Evolutionary conservation across 208 protist genomes (phyloP).

Genomic region (Leishmania turanica): DNA sequence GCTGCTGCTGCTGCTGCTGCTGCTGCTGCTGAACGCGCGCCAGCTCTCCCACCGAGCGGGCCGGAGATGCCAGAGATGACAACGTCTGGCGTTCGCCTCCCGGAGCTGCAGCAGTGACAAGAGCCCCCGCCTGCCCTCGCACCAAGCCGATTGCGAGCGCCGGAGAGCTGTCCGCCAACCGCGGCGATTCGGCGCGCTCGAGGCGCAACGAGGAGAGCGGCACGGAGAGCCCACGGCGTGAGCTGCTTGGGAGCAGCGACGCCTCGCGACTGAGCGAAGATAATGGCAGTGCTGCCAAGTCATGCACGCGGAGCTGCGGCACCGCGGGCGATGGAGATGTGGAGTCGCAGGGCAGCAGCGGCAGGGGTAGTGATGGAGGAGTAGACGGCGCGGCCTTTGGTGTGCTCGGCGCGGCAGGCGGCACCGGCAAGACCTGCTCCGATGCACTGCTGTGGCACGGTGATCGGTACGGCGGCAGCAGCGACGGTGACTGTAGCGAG

Average conservation of each 20-base stretch:
- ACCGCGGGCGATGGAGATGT: background rate
- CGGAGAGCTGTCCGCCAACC: background rate
- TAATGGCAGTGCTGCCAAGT: background rate
- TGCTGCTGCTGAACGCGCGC: background rate
- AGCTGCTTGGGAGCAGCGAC: too few relatives aligned
- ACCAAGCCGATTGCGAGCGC: background rate
- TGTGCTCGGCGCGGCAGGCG: background rate
- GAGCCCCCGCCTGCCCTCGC: background rate
- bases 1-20: slow-evolving; percentile 1
- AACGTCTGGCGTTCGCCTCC: background rate
- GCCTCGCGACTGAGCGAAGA: background rate
- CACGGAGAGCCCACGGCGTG: background rate
- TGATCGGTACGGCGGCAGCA: background rate
- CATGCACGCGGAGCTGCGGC: background rate
- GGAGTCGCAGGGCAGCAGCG: background rate
- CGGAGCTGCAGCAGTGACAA: background rate
- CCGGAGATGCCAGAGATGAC: background rate
- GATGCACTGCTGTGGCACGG: background rate
- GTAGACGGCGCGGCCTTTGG: background rate
- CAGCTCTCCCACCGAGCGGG: background rate
- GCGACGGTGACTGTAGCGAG: background rate
- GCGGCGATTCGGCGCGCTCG: background rate
- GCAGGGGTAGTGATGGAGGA: background rate
- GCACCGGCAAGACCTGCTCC: background rate
- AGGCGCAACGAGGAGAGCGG: background rate